Percentiles rank a stretch among this genome's conserved stretches.
phyloP scores from a whole-genome alignment of 192 early-diverging fungal genomes.

The Lobulomyces angularis region DNA sequence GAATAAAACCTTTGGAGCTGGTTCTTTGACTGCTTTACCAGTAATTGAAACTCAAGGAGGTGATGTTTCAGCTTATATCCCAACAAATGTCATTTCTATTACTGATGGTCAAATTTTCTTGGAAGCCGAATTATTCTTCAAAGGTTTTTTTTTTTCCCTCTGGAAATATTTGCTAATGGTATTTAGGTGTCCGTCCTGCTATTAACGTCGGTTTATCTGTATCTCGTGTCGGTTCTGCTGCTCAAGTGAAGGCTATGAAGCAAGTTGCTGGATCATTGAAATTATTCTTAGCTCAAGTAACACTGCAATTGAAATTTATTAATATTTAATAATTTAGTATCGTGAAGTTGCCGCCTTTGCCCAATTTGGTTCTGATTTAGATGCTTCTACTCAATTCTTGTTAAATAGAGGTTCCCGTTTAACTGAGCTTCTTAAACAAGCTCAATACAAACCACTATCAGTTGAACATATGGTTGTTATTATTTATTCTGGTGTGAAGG shows the following conservation, averaged over 20 bases:
- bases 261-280: constrained; percentile 99
- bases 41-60: constrained; percentile 99
- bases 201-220: constrained; percentile 99
- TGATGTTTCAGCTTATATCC: constrained; percentile 99
- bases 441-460: constrained; percentile 91
- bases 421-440: constrained; percentile 98
- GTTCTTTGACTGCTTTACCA: constrained; percentile 97
- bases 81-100: constrained; percentile 99
- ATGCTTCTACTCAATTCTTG: constrained; percentile 99
- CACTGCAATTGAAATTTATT: constrained; percentile 4
- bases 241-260: constrained; percentile 99
- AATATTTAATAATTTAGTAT: constrained; percentile 33
- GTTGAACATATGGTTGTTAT: constrained; percentile 97
- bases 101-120: constrained; percentile 99
- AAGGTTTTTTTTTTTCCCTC: constrained; percentile 51
- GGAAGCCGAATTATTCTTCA: constrained; percentile 99
- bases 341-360: constrained; percentile 99
- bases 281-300: constrained; percentile 89
- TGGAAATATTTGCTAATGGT: background rate
- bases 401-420: constrained; percentile 99
- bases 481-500: constrained; percentile 98
- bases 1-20: constrained; percentile 88
- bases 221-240: constrained; percentile 98
- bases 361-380: constrained; percentile 99
- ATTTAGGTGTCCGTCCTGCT: constrained; percentile 73